A percentile compares a stretch with the other conserved stretches of the same genome.
Conservation (phyloP, 495 filamentous ascomycete species). For the Podospora didyma region DNA sequence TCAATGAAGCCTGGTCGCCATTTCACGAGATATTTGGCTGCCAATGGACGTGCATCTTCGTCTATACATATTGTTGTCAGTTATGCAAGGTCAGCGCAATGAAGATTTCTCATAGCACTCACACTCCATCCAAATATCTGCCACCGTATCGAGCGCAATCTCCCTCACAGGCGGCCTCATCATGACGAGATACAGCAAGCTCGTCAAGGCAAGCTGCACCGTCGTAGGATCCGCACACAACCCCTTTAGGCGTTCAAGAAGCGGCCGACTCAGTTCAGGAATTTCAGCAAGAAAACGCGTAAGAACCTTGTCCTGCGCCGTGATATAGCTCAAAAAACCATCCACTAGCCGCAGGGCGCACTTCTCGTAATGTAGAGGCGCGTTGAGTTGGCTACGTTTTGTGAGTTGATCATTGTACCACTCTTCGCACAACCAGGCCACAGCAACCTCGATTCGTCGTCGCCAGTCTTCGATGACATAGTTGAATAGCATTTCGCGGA, state of each 20-base stretch:
- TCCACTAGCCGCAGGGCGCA: slow-evolving; percentile 80
- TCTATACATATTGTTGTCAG: slow-evolving; percentile 12
- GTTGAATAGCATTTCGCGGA: slow-evolving; percentile 73
- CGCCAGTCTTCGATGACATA: slow-evolving; percentile 91
- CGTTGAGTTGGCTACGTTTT: slow-evolving; percentile 35
- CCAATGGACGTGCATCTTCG: slow-evolving; percentile 51
- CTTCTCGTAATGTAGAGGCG: slow-evolving; percentile 66
- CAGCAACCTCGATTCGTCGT: slow-evolving; percentile 75
- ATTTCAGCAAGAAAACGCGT: slow-evolving; percentile 91
- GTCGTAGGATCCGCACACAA: slow-evolving; percentile 85
- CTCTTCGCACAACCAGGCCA: slow-evolving; percentile 93
- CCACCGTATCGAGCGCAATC: slow-evolving; percentile 74
- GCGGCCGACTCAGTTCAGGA: slow-evolving; percentile 64
- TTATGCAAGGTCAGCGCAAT: neutral
- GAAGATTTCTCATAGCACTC: slow-evolving; percentile 27
- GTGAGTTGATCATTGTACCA: slow-evolving; percentile 89
- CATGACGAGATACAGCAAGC: slow-evolving; percentile 70
- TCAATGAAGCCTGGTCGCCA: slow-evolving; percentile 51
- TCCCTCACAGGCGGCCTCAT: slow-evolving; percentile 79
- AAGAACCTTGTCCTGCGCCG: slow-evolving; percentile 79
- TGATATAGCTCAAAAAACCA: slow-evolving; percentile 81
- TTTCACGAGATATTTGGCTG: slow-evolving; percentile 50
- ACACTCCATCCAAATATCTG: slow-evolving; percentile 84
- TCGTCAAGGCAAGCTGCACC: slow-evolving; percentile 45
- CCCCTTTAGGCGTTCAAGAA: slow-evolving; percentile 71